Evolutionary conservation across 305 asterid genomes (phyloP).

Genomic region (Solanum chacoense): DNA sequence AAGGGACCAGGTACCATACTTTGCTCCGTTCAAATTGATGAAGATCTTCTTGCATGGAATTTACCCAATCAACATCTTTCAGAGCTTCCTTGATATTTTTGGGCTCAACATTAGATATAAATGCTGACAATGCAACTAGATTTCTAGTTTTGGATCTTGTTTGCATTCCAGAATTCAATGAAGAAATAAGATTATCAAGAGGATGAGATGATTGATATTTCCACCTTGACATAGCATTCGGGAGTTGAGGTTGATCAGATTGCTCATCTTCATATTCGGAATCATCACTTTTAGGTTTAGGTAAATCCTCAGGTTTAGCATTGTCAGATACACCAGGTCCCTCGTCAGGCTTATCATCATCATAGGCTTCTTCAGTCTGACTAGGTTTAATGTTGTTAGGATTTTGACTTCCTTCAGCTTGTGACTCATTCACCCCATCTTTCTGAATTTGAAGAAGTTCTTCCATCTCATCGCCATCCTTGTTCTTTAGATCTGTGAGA

Average conservation of each 20-base stretch:
- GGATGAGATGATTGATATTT: background rate
- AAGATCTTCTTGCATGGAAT: background rate
- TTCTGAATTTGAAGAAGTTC: background rate
- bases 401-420: background rate
- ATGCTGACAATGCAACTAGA: background rate
- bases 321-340: background rate
- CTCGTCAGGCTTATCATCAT: background rate
- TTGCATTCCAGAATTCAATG: background rate
- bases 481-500: background rate
- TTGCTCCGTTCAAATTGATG: background rate
- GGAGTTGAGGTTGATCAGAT: background rate
- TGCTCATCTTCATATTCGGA: background rate
- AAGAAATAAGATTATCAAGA: background rate
- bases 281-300: background rate
- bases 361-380: background rate
- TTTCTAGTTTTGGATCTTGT: background rate
- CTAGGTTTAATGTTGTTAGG: background rate
- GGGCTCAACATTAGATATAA: background rate
- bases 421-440: background rate
- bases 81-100: background rate
- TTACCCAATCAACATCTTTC: background rate
- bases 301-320: background rate
- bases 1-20: background rate
- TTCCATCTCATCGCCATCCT: background rate
- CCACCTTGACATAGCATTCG: background rate